phyloP scores from a whole-genome alignment of 768 basidiomycete genomes.

The Amanita rimosa region DNA sequence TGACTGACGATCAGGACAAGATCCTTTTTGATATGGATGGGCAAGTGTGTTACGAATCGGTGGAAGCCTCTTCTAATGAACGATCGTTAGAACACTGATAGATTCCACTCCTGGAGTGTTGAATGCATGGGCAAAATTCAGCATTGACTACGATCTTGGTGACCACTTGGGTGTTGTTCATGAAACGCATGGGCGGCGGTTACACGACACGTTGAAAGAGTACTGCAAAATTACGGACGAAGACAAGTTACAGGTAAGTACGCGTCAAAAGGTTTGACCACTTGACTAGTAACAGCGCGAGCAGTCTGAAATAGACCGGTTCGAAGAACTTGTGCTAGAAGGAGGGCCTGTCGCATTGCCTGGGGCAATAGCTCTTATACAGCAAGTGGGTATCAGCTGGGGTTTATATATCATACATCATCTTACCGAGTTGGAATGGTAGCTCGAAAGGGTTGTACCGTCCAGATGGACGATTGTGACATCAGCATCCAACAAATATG shows the following conservation, averaged over 20 bases:
- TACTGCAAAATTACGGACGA: slow-evolving; percentile 55
- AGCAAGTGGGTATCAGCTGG: slow-evolving; percentile 25
- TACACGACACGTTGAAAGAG: slow-evolving; percentile 65
- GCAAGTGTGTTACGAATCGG: slow-evolving; percentile 20
- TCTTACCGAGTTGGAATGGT: not conserved
- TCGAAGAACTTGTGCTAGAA: slow-evolving; percentile 65
- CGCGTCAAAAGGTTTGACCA: not conserved
- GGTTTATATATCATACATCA: not conserved
- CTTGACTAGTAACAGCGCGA: not conserved
- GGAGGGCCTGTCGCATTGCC: slow-evolving; percentile 55
- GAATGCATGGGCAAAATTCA: slow-evolving; percentile 66
- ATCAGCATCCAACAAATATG: slow-evolving; percentile 69
- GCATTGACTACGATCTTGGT: slow-evolving; percentile 46
- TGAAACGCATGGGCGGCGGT: slow-evolving; percentile 64
- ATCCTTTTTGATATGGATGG: slow-evolving; percentile 66
- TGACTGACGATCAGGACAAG: slow-evolving; percentile 18
- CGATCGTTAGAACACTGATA: slow-evolving; percentile 45
- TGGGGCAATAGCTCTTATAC: slow-evolving; percentile 48
- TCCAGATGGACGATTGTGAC: slow-evolving; percentile 77
- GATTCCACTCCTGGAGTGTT: slow-evolving; percentile 82
- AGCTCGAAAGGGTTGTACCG: slow-evolving; percentile 17
- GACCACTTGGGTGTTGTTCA: slow-evolving; percentile 36
- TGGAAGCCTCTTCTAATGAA: not conserved
- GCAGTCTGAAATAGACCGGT: slow-evolving; percentile 61
- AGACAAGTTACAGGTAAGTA: slow-evolving; percentile 38